Base-by-base conservation (phyloP, 352 stramenopile species). In the Lagenidium sp. region DNA sequence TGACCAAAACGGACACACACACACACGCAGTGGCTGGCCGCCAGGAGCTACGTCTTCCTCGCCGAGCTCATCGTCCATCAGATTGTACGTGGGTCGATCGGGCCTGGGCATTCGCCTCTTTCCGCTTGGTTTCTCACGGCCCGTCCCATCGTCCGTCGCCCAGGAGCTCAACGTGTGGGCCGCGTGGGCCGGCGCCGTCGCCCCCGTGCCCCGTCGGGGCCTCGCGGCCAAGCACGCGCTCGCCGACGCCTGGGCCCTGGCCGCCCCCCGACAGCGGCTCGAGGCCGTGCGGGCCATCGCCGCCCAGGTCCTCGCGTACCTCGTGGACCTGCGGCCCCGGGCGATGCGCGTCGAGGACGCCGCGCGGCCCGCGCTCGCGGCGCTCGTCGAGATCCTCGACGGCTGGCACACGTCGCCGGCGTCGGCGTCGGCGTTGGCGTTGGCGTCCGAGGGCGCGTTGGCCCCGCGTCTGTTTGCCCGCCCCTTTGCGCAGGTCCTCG, bases 51-150 rank as follows among this genome's bases (percentile, higher is more conserved):
- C 44, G 84, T 84, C 26, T 69, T 70, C 7, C 34, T 90, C 2
- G 59, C 81, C 30, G 70, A 74, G 8, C 53, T 88, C 4, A 55
- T 90, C 24, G 64, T 78, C 24, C 86, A 88, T 50, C 75, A 85
- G 37, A 82, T 89, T 54, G 78, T 90, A 52, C 28, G 72, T 75
- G 36, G 5, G 11, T 32, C 28, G 28, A 32, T 32, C 28, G 28
- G 8, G n/a, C n/a, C n/a, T n/a, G n/a, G n/a, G n/a, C n/a, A n/a
- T n/a, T n/a, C n/a, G n/a, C n/a, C n/a, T n/a, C n/a, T n/a, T n/a
- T n/a, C n/a, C n/a, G n/a, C n/a, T n/a, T n/a, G n/a, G n/a, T n/a
- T n/a, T n/a, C n/a, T n/a, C n/a, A n/a, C n/a, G n/a, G n/a, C n/a
- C n/a, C n/a, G n/a, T n/a, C n/a, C n/a, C n/a, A n/a, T n/a, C n/a